Conservation (phyloP, 2,329 filamentous ascomycete genomes). For the Pseudocercospora pini-densiflorae region DNA sequence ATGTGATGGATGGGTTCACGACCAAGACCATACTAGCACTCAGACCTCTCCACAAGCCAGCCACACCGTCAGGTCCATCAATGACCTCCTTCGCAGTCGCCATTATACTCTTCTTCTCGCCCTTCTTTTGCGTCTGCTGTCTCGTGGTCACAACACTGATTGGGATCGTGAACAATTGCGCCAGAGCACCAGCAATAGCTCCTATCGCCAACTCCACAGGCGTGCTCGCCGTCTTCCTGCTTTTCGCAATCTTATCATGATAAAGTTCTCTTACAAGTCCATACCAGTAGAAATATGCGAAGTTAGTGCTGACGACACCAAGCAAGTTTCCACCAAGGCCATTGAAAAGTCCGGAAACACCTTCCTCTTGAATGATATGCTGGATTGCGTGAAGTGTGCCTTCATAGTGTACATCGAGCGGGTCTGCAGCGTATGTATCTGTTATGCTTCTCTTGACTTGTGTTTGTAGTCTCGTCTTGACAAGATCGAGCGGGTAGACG, state of each 20-base stretch:
- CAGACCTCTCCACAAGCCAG: conserved; percentile 89
- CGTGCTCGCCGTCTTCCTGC: conserved; percentile 64
- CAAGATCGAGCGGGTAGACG: conserved; percentile 95
- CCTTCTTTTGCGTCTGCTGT: conserved; percentile 89
- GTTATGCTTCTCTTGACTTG: conserved; percentile 71
- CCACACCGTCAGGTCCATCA: conserved; percentile 84
- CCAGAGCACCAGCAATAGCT: conserved; percentile 84
- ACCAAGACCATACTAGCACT: conserved; percentile 96
- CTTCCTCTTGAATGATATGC: conserved; percentile 82
- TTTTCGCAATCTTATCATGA: conserved; percentile 52
- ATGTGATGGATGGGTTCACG: conserved; percentile 96
- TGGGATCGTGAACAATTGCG: conserved; percentile 95
- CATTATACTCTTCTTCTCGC: conserved; percentile 81
- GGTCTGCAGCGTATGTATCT: conserved; percentile 41
- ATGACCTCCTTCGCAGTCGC: conserved; percentile 90
- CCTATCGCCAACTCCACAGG: conserved; percentile 82
- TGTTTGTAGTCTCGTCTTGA: conserved; percentile 95
- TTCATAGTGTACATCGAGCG: conserved; percentile 73
- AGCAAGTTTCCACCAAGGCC: conserved; percentile 86
- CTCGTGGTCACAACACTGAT: conserved; percentile 94
- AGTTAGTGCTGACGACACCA: conserved; percentile 96
- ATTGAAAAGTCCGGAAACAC: conserved; percentile 80
- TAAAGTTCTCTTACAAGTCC: conserved; percentile 85
- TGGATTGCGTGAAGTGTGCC: conserved; percentile 87
- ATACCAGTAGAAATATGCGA: conserved; percentile 99